A percentile compares a stretch with the other conserved stretches of the same genome.
These are phyloP conservation scores for Exophiala lecanii-corni DNA, from an alignment of 2,329 filamentous ascomycete genomes.

Conservation along the genomic window DNA sequence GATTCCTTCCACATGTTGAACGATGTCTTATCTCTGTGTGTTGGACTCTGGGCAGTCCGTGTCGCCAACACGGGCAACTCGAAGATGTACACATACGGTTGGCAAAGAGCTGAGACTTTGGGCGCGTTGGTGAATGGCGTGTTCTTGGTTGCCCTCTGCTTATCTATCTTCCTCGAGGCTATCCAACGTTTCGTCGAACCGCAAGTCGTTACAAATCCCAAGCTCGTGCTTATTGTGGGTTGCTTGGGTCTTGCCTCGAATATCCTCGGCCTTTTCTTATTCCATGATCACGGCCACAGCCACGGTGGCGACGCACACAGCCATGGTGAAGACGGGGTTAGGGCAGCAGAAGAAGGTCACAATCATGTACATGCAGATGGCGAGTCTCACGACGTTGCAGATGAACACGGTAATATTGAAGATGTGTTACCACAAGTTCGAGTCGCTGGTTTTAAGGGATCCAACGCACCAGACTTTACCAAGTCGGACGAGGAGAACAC, in stretches of 20 bases:
- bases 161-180: conserved; percentile 94
- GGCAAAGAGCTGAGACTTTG: conserved; percentile 94
- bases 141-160: conserved; percentile 90
- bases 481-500: conserved; percentile 30
- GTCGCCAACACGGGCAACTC: conserved; percentile 80
- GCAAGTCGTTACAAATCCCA: conserved; percentile 77
- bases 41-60: conserved; percentile 92
- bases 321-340: conserved; percentile 35
- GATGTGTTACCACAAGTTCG: conserved; percentile 61
- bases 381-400: conserved; percentile 39
- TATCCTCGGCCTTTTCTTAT: conserved; percentile 78
- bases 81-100: conserved; percentile 93
- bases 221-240: conserved; percentile 85
- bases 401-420: conserved; percentile 55
- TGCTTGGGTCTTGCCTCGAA: conserved; percentile 83
- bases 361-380: conserved; percentile 38
- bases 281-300: conserved; percentile 87
- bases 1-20: conserved; percentile 99
- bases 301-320: conserved; percentile 50
- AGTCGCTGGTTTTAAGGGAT: conserved; percentile 43
- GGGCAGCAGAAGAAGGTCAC: conserved; percentile 51
- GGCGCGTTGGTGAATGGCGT: conserved; percentile 96
- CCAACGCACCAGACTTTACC: conserved; percentile 26
- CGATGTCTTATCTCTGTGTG: conserved; percentile 89
- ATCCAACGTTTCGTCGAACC: conserved; percentile 88